Percentiles rank a stretch among this genome's conserved stretches.
These are phyloP conservation scores for Camelina neglecta DNA, from an alignment of 345 rosid species.

Conservation along the genomic window DNA sequence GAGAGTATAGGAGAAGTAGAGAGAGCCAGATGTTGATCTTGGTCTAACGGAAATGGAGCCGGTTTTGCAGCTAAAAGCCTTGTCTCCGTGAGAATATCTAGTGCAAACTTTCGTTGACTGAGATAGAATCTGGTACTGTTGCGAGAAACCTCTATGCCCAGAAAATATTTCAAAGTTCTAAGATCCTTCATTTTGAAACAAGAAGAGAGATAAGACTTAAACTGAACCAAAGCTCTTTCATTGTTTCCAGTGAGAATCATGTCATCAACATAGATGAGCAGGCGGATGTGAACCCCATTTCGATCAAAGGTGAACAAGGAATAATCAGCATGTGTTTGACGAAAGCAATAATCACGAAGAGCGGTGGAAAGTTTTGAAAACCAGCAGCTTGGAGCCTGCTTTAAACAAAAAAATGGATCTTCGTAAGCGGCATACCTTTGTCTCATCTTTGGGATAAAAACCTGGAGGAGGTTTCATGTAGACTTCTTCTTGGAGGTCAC, in stretches of 20 bases:
- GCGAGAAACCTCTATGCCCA: neutral
- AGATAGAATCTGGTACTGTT: too few relatives aligned
- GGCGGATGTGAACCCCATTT: neutral
- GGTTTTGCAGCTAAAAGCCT: neutral
- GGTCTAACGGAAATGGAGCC: too few relatives aligned
- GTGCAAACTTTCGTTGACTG: neutral
- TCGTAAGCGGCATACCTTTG: neutral
- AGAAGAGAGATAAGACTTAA: neutral
- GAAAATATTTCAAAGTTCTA: neutral
- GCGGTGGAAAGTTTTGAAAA: neutral
- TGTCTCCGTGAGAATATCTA: neutral
- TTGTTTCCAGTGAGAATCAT: neutral
- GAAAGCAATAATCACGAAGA: too few relatives aligned
- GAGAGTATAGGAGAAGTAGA: too few relatives aligned
- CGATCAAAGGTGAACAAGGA: neutral
- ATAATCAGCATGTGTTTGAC: neutral
- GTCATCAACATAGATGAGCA: neutral
- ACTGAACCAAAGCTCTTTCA: accelerated
- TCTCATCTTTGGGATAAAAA: too few relatives aligned
- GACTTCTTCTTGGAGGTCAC: too few relatives aligned
- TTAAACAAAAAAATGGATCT: neutral
- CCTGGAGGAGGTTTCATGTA: too few relatives aligned
- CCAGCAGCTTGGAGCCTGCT: neutral
- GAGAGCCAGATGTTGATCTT: too few relatives aligned
- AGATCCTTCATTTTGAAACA: neutral